Conservation (phyloP, 1,284 basidiomycete genomes). For the Ganoderma boninense region DNA sequence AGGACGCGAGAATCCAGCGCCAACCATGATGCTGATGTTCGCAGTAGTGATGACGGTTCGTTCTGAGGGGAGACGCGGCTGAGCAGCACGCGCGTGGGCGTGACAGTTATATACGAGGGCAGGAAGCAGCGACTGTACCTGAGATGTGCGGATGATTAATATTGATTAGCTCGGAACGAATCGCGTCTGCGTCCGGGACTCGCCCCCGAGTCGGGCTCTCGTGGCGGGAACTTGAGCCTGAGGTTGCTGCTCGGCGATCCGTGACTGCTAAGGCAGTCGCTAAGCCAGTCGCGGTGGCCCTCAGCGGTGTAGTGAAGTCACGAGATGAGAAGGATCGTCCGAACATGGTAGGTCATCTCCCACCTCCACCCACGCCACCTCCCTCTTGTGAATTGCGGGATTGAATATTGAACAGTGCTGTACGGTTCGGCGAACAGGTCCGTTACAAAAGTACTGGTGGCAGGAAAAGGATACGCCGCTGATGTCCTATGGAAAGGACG, state of each 20-base stretch:
- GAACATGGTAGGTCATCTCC: not conserved
- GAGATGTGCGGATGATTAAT: not conserved
- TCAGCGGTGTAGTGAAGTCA: not conserved
- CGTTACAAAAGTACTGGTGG: not conserved
- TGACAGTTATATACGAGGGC: not conserved
- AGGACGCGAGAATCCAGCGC: slow-evolving; percentile 26
- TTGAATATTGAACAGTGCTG: not conserved
- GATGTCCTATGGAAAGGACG: not conserved
- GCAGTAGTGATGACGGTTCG: not conserved
- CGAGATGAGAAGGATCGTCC: not conserved
- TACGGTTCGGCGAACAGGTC: not conserved
- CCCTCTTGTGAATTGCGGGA: not conserved
- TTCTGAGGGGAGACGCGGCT: not conserved
- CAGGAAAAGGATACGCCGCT: not conserved
- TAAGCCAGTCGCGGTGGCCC: not conserved
- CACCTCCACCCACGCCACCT: slow-evolving; percentile 1
- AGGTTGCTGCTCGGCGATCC: not conserved
- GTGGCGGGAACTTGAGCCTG: not conserved
- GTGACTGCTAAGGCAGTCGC: not conserved
- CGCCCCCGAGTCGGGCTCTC: not conserved
- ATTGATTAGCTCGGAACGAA: not conserved
- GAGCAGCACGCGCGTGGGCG: not conserved
- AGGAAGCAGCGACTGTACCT: slow-evolving; percentile 24
- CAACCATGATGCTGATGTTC: not conserved
- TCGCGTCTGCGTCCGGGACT: not conserved